phyloP scores from a whole-genome alignment of 2,329 filamentous ascomycete genomes.

The Talaromyces sp. region DNA sequence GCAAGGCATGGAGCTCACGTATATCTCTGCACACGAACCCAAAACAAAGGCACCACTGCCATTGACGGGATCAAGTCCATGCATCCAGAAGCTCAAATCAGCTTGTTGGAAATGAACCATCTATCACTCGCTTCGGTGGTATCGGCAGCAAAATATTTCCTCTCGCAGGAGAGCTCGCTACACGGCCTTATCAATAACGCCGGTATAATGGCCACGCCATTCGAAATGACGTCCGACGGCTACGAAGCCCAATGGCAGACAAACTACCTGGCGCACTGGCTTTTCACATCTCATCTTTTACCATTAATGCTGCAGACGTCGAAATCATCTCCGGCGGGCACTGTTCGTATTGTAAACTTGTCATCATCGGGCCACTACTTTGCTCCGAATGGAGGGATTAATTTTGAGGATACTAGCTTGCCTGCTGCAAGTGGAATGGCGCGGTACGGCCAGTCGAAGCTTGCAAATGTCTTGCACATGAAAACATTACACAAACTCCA shows the following conservation, averaged over 20 bases:
- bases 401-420: constrained; percentile 10
- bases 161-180: constrained; percentile 12
- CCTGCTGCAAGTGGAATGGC: constrained; percentile 26
- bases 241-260: constrained; percentile 35
- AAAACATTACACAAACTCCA: constrained; percentile 30
- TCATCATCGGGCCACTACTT: constrained; percentile 4
- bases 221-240: constrained; percentile 26
- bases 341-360: constrained; percentile 13
- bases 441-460: constrained; percentile 43
- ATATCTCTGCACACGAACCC: neutral
- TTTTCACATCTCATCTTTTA: constrained; percentile 25
- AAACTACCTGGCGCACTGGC: constrained; percentile 33
- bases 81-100: neutral
- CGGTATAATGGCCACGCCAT: neutral
- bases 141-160: neutral
- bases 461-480: constrained; percentile 42
- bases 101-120: neutral
- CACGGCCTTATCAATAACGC: constrained; percentile 7
- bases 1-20: neutral
- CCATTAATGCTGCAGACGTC: constrained; percentile 32
- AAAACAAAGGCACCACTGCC: neutral
- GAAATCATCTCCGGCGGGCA: neutral
- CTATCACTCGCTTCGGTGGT: neutral
- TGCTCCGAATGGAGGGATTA: constrained; percentile 3
- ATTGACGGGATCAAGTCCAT: neutral